Evolutionary conservation across 176 grass and related monocot species (phyloP), one percentile per base, ranked within the genome.

Genomic region (Olyra latifolia): DNA sequence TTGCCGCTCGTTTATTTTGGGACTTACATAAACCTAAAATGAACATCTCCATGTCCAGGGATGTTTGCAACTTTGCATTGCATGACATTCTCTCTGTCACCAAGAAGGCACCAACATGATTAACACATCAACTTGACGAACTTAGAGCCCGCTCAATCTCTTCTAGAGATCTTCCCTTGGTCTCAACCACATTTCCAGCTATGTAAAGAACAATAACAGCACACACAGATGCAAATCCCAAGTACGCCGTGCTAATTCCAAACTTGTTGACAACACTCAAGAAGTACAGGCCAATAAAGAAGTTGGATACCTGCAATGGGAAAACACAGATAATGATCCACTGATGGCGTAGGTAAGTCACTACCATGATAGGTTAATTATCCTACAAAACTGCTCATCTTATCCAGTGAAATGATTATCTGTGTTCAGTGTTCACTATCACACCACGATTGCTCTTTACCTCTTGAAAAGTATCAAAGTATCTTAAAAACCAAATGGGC

Each of bases 201-300:
- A 99, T 95, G 87, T 99, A 99, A 39, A 95, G 19, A 75, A 95
- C 92, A 9, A 90, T 90, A 43, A 99, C 79, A 72, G 80, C 41
- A 16, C 96, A 99, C 22, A 99, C 92, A 6, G 84, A 80, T 43
- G 92, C 92, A 15, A 99, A 99, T 76, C 96, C 96, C 78, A 91
- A 60, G 70, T 99, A 99, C 38, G 95, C 90, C 0, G 69, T 80
- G 80, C 90, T 91, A 58, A 99, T 99, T 11, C 96, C 92, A 48
- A 95, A 95, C 72, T 89, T 89, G 83, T 84, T 77, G 57, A 99
- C 96, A 7, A 99, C 92, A 35, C 92, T 99, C 92, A 99, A 80
- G 60, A 95, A 95, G 82, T 99, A 99, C 6, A 99, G 82, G 40
- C 96, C 96, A 24, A 95, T 99, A 30, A 99, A 91, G 62, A 99